A percentile compares a stretch with the other conserved stretches of the same genome.
Conservation (phyloP, 2,329 filamentous ascomycete genomes). For the Fusarium dlaminii region DNA sequence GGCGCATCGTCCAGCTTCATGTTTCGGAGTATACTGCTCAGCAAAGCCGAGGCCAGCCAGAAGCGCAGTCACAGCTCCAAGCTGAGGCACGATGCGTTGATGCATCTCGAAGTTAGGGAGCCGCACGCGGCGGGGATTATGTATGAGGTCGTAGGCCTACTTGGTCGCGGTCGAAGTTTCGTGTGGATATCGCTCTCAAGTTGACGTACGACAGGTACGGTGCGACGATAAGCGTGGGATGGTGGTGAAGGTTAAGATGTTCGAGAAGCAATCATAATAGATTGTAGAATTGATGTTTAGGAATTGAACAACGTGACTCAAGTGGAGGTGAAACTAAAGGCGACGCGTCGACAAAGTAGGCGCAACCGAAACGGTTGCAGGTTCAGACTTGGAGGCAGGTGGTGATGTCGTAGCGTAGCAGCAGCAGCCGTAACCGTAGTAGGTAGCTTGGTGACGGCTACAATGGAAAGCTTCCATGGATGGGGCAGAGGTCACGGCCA, state of each 20-base stretch:
- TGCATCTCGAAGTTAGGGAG: slow-evolving; percentile 44
- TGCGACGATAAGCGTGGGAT: slow-evolving; percentile 21
- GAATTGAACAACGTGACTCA: neutral
- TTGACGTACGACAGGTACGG: slow-evolving; percentile 11
- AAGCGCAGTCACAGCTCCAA: slow-evolving; percentile 47
- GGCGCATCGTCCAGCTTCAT: slow-evolving; percentile 88
- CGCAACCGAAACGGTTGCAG: slow-evolving; percentile 22
- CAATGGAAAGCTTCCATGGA: slow-evolving; percentile 23
- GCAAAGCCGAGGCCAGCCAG: slow-evolving; percentile 41
- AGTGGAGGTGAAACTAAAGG: slow-evolving; percentile 14
- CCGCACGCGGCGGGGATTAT: slow-evolving; percentile 31
- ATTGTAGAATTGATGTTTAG: slow-evolving; percentile 3
- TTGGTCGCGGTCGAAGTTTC: slow-evolving; percentile 15
- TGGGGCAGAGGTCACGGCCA: slow-evolving; percentile 22
- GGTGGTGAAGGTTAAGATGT: slow-evolving; percentile 10
- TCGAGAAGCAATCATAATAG: slow-evolving; percentile 24
- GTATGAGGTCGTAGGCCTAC: slow-evolving; percentile 24
- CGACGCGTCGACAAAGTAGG: slow-evolving; percentile 20
- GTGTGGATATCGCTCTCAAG: slow-evolving; percentile 18
- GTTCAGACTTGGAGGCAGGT: slow-evolving; percentile 14
- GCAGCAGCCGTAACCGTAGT: neutral
- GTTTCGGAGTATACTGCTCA: slow-evolving; percentile 64
- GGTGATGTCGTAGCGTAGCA: slow-evolving; percentile 28
- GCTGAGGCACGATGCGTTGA: slow-evolving; percentile 44
- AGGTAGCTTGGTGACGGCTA: slow-evolving; percentile 28